Evolutionary conservation across 2,329 filamentous ascomycete genomes (phyloP).

Genomic region (Pseudocercospora pini-densiflorae): DNA sequence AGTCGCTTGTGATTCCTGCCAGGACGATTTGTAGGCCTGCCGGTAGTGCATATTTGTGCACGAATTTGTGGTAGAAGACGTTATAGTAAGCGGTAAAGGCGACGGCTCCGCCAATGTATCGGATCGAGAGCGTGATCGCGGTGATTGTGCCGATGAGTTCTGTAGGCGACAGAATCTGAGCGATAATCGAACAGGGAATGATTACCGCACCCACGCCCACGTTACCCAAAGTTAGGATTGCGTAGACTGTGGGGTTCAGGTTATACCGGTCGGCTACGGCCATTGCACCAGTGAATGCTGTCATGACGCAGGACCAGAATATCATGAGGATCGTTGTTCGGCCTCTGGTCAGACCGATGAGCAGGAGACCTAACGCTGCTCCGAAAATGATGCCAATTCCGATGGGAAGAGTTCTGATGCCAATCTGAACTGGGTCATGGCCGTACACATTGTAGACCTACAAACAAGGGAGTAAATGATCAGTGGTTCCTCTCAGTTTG

Average conservation of each 20-base stretch:
- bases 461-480: not conserved
- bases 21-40: conserved; percentile 14
- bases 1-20: conserved; percentile 16
- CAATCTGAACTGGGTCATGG: conserved; percentile 62
- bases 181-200: conserved; percentile 67
- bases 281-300: conserved; percentile 52
- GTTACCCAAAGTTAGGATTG: conserved; percentile 61
- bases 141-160: conserved; percentile 72
- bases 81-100: conserved; percentile 55
- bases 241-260: conserved; percentile 37
- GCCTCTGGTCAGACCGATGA: conserved; percentile 63
- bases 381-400: conserved; percentile 67
- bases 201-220: conserved; percentile 71
- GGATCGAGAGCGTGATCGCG: conserved; percentile 68
- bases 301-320: conserved; percentile 66
- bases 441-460: conserved; percentile 63
- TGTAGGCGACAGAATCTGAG: conserved; percentile 69
- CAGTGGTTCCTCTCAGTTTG: not conserved
- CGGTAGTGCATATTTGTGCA: conserved; percentile 11
- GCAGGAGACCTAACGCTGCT: conserved; percentile 61
- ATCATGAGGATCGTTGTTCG: conserved; percentile 65
- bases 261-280: conserved; percentile 30
- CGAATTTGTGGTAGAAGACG: conserved; percentile 51
- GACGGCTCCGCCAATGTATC: conserved; percentile 68
- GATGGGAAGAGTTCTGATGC: conserved; percentile 66